Evolutionary conservation across 75 land plant genomes (phyloP), one percentile per base, ranked within the genome.

Genomic region (Cunninghamia lanceolata): DNA sequence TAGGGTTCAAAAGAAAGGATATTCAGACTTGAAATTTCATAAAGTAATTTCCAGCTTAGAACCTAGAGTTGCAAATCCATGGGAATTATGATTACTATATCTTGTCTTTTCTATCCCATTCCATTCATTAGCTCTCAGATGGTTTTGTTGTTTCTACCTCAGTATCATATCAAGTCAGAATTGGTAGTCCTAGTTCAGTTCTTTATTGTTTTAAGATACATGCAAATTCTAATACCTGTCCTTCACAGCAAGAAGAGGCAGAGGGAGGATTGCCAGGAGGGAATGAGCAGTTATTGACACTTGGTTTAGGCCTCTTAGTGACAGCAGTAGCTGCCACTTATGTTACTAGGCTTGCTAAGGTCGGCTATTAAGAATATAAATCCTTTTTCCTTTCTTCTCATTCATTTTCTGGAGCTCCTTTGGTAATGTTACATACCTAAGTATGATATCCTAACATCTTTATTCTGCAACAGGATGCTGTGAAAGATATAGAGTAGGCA

Each of bases 301-400:
- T 98, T 78, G 99, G 95, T 10, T 25, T 92, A 13, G 99, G 99
- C 53, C 89, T 98, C 47, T 86, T 96, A 82, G 94, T 86, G 28
- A 98, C 99, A 40, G 96, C 95, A 19, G 10, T 98, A 25, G 99
- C 98, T 73, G 98, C 99, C 86, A 85, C 96, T 81, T 98, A 98
- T 91, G 98, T 98, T 34, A 95, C 97, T 71, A 89, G 90, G 35
- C 91, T 98, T 71, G 99, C 99, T 21, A 96, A 98, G 96, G 99
- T 96, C 17, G 53, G 84, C 50, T 28, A 80, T 28, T 80, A 43
- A 28, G 47, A 77, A 80, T 43, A 45, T 80, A 43, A 43, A 45
- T 79, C 82, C 46, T 80, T 43, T n/a, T 42, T 80, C 11, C 4
- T 2, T 80, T 11, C 13, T 17, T 40, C 45, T 80, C 50, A 80